A percentile compares a stretch with the other conserved stretches of the same genome.
phyloP scores from a whole-genome alignment of 371 early-diverging fungal genomes.

The Mortierella sp. region DNA sequence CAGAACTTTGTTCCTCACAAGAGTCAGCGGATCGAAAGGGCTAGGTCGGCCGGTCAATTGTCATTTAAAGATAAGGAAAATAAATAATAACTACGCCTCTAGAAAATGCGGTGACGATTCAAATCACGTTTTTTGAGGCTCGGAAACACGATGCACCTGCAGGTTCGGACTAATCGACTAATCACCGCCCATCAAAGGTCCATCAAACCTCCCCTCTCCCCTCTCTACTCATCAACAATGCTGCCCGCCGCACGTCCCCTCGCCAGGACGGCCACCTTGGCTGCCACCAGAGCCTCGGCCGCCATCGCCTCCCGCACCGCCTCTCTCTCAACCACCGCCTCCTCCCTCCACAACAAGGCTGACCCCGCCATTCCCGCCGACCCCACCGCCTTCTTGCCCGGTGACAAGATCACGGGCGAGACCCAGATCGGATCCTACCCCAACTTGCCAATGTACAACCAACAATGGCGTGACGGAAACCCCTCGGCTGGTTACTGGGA shows the following conservation, averaged over 20 bases:
- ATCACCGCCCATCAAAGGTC: not conserved
- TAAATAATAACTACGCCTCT: not conserved
- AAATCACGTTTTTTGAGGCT: not conserved
- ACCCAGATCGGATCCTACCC: conserved; percentile 78
- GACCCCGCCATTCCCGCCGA: conserved; percentile 55
- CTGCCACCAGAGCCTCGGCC: conserved; percentile 5
- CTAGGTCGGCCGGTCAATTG: no score
- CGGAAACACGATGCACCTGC: conserved; percentile 6
- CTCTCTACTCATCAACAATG: not conserved
- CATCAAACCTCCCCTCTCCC: not conserved
- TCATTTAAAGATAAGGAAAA: not conserved
- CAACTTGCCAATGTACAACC: conserved; percentile 73
- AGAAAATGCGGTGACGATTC: not conserved
- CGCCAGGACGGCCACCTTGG: conserved; percentile 16
- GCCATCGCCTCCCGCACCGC: not conserved
- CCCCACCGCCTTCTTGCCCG: conserved; percentile 48
- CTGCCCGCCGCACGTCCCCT: conserved; percentile 12
- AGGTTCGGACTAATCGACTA: conserved; percentile 1
- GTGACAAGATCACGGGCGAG: conserved; percentile 64
- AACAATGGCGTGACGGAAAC: conserved; percentile 63
- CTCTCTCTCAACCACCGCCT: not conserved
- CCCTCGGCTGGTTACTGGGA: conserved; percentile 72
- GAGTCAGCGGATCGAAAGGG: not conserved
- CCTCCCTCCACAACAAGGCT: conserved; percentile 17
- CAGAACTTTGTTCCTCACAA: not conserved